phyloP scores from a whole-genome alignment of 768 basidiomycete species.

The Kwoniella pini region DNA sequence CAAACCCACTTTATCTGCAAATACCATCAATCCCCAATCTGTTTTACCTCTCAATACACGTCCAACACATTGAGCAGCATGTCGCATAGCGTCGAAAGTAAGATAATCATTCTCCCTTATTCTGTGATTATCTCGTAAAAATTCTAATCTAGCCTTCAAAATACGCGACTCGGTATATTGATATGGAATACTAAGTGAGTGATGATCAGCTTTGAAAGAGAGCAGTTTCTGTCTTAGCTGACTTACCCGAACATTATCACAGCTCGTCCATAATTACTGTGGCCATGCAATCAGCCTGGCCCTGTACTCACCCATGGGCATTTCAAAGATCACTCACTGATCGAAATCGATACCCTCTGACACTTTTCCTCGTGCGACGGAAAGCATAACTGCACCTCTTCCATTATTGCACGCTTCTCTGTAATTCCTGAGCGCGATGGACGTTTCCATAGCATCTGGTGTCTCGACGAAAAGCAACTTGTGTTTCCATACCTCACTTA shows the following conservation, averaged over 20 bases:
- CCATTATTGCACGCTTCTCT: constrained; percentile 98
- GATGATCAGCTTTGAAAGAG: constrained; percentile 8
- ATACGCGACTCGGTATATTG: constrained; percentile 99
- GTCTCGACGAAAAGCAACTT: constrained; percentile 99
- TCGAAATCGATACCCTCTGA: constrained; percentile 99
- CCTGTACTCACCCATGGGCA: too few species aligned
- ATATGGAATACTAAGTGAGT: constrained; percentile 72
- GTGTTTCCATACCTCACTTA: constrained; percentile 99
- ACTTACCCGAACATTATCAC: constrained; percentile 98
- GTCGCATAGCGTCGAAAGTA: constrained; percentile 99
- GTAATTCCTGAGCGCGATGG: constrained; percentile 96
- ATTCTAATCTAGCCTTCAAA: constrained; percentile 93
- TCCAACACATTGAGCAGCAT: constrained; percentile 98
- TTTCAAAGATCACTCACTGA: constrained; percentile 58
- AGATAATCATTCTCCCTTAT: constrained; percentile 98
- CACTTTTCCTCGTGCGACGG: constrained; percentile 97
- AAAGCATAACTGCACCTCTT: constrained; percentile 90
- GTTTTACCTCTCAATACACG: constrained; percentile 97
- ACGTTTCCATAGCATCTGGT: constrained; percentile 97
- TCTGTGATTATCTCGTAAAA: constrained; percentile 95
- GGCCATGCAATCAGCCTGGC: too few species aligned
- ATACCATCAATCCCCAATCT: constrained; percentile 99
- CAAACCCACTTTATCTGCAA: constrained; percentile 84
- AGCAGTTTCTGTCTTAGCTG: constrained; percentile 1
- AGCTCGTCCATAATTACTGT: constrained; percentile 86